Evolutionary conservation across 768 basidiomycete species (phyloP).

Genomic region (Trametopsis cervina): DNA sequence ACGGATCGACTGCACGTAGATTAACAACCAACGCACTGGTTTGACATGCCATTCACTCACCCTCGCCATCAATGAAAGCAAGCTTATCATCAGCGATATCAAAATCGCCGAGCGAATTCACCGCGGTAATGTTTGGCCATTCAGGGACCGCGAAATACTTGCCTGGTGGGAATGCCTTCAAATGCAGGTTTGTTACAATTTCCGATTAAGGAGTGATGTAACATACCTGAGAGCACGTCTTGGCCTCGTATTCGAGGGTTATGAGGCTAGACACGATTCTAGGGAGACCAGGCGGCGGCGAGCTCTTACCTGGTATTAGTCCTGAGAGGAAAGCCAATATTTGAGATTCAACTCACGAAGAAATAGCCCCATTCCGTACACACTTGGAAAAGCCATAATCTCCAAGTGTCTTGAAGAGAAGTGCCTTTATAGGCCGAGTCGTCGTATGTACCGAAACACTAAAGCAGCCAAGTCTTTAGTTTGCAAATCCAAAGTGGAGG

Average conservation of each 20-base stretch:
- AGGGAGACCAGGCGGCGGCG: slow-evolving; percentile 58
- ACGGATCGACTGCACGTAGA: slow-evolving; percentile 64
- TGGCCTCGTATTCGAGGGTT: slow-evolving; percentile 62
- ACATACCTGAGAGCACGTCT: slow-evolving; percentile 57
- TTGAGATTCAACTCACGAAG: slow-evolving; percentile 37
- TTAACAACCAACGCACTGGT: background rate
- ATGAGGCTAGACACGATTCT: slow-evolving; percentile 76
- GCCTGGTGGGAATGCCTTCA: slow-evolving; percentile 72
- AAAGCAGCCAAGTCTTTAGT: background rate
- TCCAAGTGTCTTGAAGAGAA: slow-evolving; percentile 68
- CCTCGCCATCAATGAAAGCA: slow-evolving; percentile 85
- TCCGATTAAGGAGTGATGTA: slow-evolving; percentile 6
- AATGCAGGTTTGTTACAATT: background rate
- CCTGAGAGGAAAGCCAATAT: too few species aligned
- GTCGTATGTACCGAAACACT: slow-evolving; percentile 87
- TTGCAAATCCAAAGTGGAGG: background rate
- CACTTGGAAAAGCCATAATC: slow-evolving; percentile 85
- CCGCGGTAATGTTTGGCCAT: slow-evolving; percentile 72
- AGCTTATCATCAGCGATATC: slow-evolving; percentile 72
- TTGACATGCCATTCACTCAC: slow-evolving; percentile 27
- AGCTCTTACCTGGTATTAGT: slow-evolving; percentile 39
- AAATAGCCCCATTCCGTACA: slow-evolving; percentile 98
- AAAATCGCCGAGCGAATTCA: slow-evolving; percentile 84
- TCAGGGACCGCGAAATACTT: slow-evolving; percentile 63
- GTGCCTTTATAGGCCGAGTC: slow-evolving; percentile 57